Base-by-base conservation (phyloP, 352 stramenopile species). In the Globisporangium lucens region DNA sequence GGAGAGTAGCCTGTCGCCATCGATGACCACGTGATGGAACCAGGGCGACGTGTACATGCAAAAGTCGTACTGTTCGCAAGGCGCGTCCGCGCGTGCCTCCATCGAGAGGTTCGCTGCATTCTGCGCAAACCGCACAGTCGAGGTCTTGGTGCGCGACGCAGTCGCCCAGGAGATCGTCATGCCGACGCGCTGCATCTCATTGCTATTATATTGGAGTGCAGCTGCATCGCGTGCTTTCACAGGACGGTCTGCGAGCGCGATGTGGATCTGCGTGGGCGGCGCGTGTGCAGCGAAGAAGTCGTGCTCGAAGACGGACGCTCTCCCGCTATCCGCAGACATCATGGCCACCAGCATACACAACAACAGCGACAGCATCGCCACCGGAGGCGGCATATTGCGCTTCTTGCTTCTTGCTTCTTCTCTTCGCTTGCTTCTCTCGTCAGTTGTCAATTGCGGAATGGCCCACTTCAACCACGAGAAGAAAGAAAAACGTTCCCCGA, bases 1-100 rank as follows among this genome's bases (percentile, higher is more conserved):
- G 4, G 80, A 66, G 33, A 67, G 55, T 22, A 91, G 55, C 7
- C 59, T 52, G 4, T 59, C 69, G 20, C 69, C 73, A 20, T 72
- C 56, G 30, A 89, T 67, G 4, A 73, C 56, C 4, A 87, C 80
- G 55, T 83, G 74, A 56, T 91, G 82, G 12, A 85, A 69, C 46
- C 71, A 86, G 13, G 75, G 75, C 0, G 77, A 87, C n/a, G 65
- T 70, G 68, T 89, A 91, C 12, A 72, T 46, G 61, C 79, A 86
- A 61, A 85, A 89, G 33, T 72, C 52, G 64, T 90, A 90, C 63
- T 73, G 70, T 27, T 72, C 52, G 36, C 69, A 70, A 0, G 62
- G 58, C 20, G 24, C 12, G 2, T 71, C 51, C 2, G 60, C 68
- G 6, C 20, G 52, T 4, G 30, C 55, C 13, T 55, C 53, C 17